Evolutionary conservation across 176 grass and related monocot genomes (phyloP), one percentile per base, ranked within the genome.

Genomic region (Zoysia pacifica): DNA sequence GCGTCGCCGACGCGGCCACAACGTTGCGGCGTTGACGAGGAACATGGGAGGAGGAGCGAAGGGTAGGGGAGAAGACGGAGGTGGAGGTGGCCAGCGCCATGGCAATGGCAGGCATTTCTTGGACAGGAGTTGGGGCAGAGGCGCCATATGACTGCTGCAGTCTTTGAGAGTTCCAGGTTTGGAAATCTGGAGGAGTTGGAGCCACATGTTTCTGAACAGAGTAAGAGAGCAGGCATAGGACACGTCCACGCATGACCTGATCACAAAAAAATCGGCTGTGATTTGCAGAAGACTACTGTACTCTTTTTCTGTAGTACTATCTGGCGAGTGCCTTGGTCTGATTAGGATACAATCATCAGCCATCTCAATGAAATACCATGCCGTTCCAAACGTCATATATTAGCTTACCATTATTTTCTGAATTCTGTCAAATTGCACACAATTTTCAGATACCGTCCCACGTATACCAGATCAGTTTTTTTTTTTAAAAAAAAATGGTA

Each of bases 61-160:
- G 11, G 54, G 41, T 40, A 8, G 61, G 9, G 2, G 28, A 78
- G 38, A 62, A 78, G 61, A 3, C 10, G 59, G 9, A 65, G 69
- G 79, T 4, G 35, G 48, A 65, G 69, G 81, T 6, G 42, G 58
- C 20, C 28, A 85, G 12, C 8, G 82, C 77, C 87, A 89, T 89
- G 82, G 71, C 63, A 15, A 8, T 16, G 15, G 63, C 65, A 12
- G 54, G 47, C 12, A 7, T 42, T 87, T 58, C 65, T 59, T 80
- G 54, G 77, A 15, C 45, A 69, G 9, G 56, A 39, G 7, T 43
- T 11, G 6, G 48, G 3, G 73, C 49, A 41, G n/a, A 18, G 19
- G 72, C 48, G 66, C 85, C 79, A 78, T 72, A 64, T 41, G 45
- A 28, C 63, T 48, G 38, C 10, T 10, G 37, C 38, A 62, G 36